Base-by-base conservation (phyloP, 2,329 filamentous ascomycete genomes). In the Aureobasidium uvarum region DNA sequence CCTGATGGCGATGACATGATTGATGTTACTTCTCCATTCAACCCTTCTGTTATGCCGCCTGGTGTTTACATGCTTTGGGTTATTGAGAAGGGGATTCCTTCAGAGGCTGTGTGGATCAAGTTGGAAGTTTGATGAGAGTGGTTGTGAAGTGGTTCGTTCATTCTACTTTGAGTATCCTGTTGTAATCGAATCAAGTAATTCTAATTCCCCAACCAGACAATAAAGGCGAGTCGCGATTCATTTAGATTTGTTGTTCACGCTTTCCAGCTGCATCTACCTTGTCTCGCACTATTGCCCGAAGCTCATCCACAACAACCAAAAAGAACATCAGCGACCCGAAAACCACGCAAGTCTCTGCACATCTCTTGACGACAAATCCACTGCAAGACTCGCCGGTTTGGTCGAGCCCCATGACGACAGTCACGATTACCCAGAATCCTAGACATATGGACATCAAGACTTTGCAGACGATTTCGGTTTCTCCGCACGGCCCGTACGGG, bases 41-140 rank as follows among this genome's bases (percentile, higher is more conserved):
- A 82, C 70, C 79, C 76, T 69, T 84, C 82, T 67, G 74, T 86
- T 45, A 81, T 81, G 23, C 85, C 85, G 60, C 82, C 84, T 11
- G 84, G 85, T 43, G 84, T 84, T 66, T 87, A 86, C 73, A 82
- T 86, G 48, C 72, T 87, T 25, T 87, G 85, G 70, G 80, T 86
- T 46, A 73, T 86, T 45, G 80, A 79, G 25, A 80, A 84, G 70
- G 82, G 82, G 6, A 77, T 84, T 23, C 83, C 82, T 4, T 79
- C 77, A 8, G 72, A 83, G 65, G 83, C 82, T 1, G 79, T 83
- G 69, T 83, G 54, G 63, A 33, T 59, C 8, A 38, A 39, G 14
- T 41, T 59, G 8, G 39, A 31, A 14, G 11, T 41, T 33, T 58
- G 14, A 41, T 39, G 8, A 4, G n/a, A 25, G n/a, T 1, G 39